phyloP scores from a whole-genome alignment of 2,329 filamentous ascomycete genomes.

The Aspergillus fumigatus region DNA sequence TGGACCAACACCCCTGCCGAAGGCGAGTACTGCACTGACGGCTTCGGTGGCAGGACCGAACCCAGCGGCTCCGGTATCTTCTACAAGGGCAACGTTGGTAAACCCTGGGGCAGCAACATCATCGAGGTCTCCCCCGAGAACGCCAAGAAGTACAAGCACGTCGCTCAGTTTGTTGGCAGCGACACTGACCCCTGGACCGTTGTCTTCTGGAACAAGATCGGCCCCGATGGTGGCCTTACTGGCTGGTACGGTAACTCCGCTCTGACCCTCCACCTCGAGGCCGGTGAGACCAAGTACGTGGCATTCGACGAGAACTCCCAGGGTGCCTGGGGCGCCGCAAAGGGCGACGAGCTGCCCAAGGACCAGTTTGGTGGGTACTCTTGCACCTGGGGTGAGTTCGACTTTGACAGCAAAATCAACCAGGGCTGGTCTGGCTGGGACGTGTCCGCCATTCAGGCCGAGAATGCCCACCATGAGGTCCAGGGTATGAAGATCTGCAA shows the following conservation, averaged over 20 bases:
- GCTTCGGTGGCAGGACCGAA: conserved; percentile 28
- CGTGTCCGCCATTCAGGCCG: conserved; percentile 37
- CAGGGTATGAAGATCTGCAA: conserved; percentile 37
- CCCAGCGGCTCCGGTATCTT: conserved; percentile 16
- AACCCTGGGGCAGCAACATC: conserved; percentile 40
- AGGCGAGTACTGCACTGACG: conserved; percentile 20
- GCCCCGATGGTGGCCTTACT: conserved; percentile 26
- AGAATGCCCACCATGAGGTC: conserved; percentile 22
- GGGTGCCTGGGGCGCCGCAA: conserved; percentile 33
- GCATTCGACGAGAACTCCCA: conserved; percentile 35
- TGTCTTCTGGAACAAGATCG: conserved; percentile 40
- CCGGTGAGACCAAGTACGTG: conserved; percentile 31
- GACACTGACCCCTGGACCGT: conserved; percentile 31
- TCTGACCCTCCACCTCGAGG: conserved; percentile 27
- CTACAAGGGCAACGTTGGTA: conserved; percentile 34
- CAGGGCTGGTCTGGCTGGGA: conserved; percentile 35
- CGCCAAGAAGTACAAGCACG: conserved; percentile 34
- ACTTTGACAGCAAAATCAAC: conserved; percentile 32
- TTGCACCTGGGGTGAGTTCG: conserved; percentile 41
- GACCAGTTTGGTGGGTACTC: conserved; percentile 27
- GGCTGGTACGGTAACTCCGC: conserved; percentile 34
- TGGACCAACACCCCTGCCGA: conserved; percentile 21
- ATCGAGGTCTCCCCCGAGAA: conserved; percentile 30
- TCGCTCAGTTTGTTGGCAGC: conserved; percentile 29
- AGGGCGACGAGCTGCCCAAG: conserved; percentile 24